Evolutionary conservation across 176 grass and related monocot species (phyloP).

Genomic region (Oryza rufipogon): DNA sequence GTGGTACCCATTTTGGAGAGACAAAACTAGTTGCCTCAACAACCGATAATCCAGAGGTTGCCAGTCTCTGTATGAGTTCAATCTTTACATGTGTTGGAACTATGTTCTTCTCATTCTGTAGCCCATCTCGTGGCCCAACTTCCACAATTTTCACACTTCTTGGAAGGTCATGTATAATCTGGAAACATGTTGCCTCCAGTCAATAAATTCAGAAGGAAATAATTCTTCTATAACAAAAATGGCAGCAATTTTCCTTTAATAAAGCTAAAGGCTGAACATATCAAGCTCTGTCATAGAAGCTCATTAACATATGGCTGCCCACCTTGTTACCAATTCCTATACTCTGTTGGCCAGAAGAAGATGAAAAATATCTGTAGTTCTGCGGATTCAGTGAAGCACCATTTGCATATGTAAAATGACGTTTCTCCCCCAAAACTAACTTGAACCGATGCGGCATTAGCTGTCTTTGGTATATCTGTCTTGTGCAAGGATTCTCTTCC

Average conservation of each 20-base stretch:
- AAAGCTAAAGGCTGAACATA: background rate
- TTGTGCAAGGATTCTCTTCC: constrained; percentile 39
- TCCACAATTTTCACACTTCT: constrained; percentile 85
- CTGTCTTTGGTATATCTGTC: constrained; percentile 31
- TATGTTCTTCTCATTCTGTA: constrained; percentile 81
- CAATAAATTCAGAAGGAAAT: background rate
- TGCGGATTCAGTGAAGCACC: constrained; percentile 34
- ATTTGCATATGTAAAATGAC: background rate
- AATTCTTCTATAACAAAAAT: background rate
- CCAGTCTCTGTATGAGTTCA: constrained; percentile 74
- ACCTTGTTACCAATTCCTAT: constrained; percentile 50
- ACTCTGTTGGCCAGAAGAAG: constrained; percentile 27
- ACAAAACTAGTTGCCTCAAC: constrained; percentile 93
- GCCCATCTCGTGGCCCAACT: constrained; percentile 90
- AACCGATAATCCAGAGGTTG: constrained; percentile 70
- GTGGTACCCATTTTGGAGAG: constrained; percentile 95
- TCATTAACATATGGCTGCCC: constrained; percentile 1
- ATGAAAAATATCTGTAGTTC: constrained; percentile 51
- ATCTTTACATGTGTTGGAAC: constrained; percentile 81
- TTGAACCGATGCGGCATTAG: constrained; percentile 11
- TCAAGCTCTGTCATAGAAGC: background rate
- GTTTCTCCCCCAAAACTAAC: constrained; percentile 9
- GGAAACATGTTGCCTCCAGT: constrained; percentile 17
- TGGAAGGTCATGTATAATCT: constrained; percentile 63
- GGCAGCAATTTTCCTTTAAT: background rate